Conservation (phyloP, 352 stramenopile species). For the Globisporangium acanthophoron region DNA sequence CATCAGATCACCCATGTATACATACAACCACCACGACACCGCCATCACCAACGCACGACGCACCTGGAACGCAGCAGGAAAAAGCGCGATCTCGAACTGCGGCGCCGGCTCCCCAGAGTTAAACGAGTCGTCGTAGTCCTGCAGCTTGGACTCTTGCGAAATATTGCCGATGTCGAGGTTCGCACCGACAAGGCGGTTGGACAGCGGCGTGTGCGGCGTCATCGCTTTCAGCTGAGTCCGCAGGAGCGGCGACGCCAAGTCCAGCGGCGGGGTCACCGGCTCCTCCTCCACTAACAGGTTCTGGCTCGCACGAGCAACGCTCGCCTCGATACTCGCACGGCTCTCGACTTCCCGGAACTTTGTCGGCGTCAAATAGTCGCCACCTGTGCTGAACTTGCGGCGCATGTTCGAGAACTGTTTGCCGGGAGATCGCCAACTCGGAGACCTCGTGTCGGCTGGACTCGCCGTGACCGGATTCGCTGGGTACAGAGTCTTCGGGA, state of each 20-base stretch:
- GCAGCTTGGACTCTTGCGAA: conserved; percentile 57
- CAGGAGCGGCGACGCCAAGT: conserved; percentile 72
- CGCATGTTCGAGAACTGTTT: conserved; percentile 41
- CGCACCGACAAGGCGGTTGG: conserved; percentile 77
- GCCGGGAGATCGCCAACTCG: conserved; percentile 11
- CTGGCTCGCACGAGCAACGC: conserved; percentile 24
- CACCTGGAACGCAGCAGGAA: conserved; percentile 76
- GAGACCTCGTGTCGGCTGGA: conserved; percentile 14
- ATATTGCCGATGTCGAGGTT: conserved; percentile 65
- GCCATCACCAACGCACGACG: background rate
- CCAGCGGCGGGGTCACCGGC: conserved; percentile 51
- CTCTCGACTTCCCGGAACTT: conserved; percentile 21
- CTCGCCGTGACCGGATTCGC: conserved; percentile 16
- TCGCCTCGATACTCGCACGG: conserved; percentile 24
- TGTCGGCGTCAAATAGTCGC: conserved; percentile 39
- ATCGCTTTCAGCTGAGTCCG: conserved; percentile 79
- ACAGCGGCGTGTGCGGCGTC: conserved; percentile 78
- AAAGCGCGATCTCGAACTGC: conserved; percentile 66
- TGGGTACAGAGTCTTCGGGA: conserved; percentile 48
- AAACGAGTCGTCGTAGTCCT: conserved; percentile 69
- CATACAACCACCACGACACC: background rate
- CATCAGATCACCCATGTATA: background rate
- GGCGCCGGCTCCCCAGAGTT: conserved; percentile 53
- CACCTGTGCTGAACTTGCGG: conserved; percentile 57
- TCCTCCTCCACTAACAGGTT: conserved; percentile 46